These are phyloP conservation scores for Penicillium verhagenii DNA, from an alignment of 495 filamentous ascomycete species.

Conservation along the genomic window DNA sequence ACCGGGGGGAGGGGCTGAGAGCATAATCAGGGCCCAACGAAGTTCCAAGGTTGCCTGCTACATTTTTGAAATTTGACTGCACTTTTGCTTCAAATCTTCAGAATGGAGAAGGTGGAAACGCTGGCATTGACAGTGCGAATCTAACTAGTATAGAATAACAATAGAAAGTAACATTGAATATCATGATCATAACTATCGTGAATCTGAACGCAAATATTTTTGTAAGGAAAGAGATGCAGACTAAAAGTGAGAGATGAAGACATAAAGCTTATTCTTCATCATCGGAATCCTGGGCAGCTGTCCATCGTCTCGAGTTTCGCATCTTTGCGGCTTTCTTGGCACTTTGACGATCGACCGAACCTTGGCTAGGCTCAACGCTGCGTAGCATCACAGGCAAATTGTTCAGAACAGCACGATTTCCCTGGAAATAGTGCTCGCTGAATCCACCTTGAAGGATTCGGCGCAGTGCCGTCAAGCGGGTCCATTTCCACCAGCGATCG, in stretches of 20 bases:
- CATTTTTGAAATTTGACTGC: no score
- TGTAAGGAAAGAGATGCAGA: neutral
- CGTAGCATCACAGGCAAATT: conserved; percentile 61
- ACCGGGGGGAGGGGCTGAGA: no score
- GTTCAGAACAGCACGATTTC: conserved; percentile 77
- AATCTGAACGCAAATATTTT: neutral
- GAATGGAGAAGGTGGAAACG: neutral
- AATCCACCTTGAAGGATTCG: conserved; percentile 80
- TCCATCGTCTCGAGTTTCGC: conserved; percentile 39
- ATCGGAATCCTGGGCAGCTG: conserved; percentile 25
- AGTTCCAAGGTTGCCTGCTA: no score
- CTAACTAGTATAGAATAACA: neutral
- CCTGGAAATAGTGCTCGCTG: conserved; percentile 75
- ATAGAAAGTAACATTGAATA: neutral
- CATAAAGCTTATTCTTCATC: conserved; percentile 16
- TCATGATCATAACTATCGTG: neutral
- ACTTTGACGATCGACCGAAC: conserved; percentile 25
- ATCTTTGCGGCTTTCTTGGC: conserved; percentile 35
- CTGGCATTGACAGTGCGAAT: neutral
- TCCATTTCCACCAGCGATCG: conserved; percentile 88
- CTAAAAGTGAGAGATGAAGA: conserved; percentile 1
- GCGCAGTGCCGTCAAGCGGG: conserved; percentile 72
- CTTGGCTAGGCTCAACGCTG: conserved; percentile 12
- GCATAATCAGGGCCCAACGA: no score
- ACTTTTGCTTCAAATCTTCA: no score